These are phyloP conservation scores for Corymbia calophylla DNA, from an alignment of 441 rosid genomes.

Conservation along the genomic window DNA sequence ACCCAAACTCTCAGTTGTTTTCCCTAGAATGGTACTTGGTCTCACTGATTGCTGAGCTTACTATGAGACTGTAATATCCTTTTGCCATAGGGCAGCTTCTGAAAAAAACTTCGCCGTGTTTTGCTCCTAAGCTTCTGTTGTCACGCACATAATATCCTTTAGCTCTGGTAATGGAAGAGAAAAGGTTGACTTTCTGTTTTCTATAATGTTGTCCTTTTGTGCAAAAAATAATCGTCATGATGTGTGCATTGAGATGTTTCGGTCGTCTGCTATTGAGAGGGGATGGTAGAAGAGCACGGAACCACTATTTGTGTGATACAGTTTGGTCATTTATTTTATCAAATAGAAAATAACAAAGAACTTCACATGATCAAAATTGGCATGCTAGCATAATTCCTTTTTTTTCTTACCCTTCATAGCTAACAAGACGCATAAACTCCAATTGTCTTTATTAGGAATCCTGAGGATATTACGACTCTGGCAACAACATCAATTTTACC, in stretches of 20 bases:
- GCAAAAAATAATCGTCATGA: background rate
- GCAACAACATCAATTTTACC: conserved; percentile 70
- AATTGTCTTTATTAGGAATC: conserved; percentile 36
- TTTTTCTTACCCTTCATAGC: background rate
- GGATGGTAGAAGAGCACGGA: background rate
- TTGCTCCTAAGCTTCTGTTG: background rate
- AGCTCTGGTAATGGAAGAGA: background rate
- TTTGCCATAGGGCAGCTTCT: background rate
- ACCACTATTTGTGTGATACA: background rate
- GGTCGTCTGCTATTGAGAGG: background rate
- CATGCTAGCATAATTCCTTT: background rate
- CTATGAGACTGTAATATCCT: background rate
- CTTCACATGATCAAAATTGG: background rate
- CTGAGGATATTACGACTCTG: conserved; percentile 46
- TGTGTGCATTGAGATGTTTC: background rate
- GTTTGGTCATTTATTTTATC: background rate
- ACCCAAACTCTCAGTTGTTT: background rate
- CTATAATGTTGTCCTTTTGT: background rate
- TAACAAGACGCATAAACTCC: background rate
- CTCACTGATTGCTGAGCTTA: background rate
- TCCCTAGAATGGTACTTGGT: background rate
- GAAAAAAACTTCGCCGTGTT: background rate
- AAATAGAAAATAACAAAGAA: background rate
- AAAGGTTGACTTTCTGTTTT: background rate
- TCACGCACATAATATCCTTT: background rate